Evolutionary conservation across 2,329 filamentous ascomycete species (phyloP).

Genomic region (Colletotrichum sp.): DNA sequence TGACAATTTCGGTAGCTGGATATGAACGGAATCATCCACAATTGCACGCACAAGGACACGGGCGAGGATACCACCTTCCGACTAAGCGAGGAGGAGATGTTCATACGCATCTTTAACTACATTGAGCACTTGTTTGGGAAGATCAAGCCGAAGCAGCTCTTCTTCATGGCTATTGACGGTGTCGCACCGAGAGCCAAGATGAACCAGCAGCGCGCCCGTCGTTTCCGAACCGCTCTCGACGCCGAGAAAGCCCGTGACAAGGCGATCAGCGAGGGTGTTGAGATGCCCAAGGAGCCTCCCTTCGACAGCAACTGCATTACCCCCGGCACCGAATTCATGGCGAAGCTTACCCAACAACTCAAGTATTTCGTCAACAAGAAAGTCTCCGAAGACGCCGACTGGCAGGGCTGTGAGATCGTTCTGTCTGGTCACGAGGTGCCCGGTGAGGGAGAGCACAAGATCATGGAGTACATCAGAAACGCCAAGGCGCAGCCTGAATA

Average conservation of each 20-base stretch:
- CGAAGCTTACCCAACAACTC: slow-evolving; percentile 88
- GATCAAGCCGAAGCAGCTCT: slow-evolving; percentile 97
- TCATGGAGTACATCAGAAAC: slow-evolving; percentile 99
- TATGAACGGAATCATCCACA: slow-evolving; percentile 99
- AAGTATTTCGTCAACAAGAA: slow-evolving; percentile 99
- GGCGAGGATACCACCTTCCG: slow-evolving; percentile 86
- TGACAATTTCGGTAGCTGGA: slow-evolving; percentile 63
- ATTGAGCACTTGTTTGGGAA: slow-evolving; percentile 99
- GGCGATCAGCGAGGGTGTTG: slow-evolving; percentile 85
- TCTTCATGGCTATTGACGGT: slow-evolving; percentile 99
- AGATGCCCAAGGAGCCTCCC: slow-evolving; percentile 92
- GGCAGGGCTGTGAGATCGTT: slow-evolving; percentile 96
- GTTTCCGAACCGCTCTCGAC: slow-evolving; percentile 93
- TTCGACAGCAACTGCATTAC: slow-evolving; percentile 99
- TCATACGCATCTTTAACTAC: slow-evolving; percentile 99
- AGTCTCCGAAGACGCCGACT: slow-evolving; percentile 93
- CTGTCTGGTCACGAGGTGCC: slow-evolving; percentile 97
- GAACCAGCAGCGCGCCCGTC: slow-evolving; percentile 96
- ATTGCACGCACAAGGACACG: slow-evolving; percentile 97
- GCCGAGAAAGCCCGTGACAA: slow-evolving; percentile 90
- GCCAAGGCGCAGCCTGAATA: slow-evolving; percentile 95
- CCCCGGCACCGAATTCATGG: slow-evolving; percentile 97
- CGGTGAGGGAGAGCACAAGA: slow-evolving; percentile 98
- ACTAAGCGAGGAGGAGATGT: slow-evolving; percentile 98
- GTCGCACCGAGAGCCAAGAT: slow-evolving; percentile 98